Evolutionary conservation across 306 rosid genomes (phyloP).

Genomic region (Begonia peltatifolia): DNA sequence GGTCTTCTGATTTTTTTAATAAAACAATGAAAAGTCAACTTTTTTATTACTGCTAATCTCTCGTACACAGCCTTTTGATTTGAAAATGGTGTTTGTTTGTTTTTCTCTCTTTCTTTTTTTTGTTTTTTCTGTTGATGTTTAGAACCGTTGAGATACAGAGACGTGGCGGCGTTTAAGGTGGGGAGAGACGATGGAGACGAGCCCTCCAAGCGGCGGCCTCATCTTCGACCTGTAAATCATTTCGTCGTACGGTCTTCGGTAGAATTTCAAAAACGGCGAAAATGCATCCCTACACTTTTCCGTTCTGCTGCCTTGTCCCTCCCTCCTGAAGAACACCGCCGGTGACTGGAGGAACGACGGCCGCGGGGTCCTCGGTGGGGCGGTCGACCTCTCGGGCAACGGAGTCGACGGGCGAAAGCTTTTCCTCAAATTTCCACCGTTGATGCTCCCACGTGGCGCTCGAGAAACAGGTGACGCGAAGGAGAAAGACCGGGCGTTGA

Average conservation of each 20-base stretch:
- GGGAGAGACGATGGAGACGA: constrained; percentile 79
- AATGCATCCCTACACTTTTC: constrained; percentile 63
- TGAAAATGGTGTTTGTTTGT: not conserved
- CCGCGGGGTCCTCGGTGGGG: constrained; percentile 33
- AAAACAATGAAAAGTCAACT: constrained; percentile 12
- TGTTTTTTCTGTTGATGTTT: constrained; percentile 3
- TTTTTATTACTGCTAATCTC: constrained; percentile 19
- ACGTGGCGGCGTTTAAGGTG: constrained; percentile 73
- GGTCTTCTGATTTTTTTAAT: not conserved
- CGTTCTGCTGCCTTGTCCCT: constrained; percentile 33
- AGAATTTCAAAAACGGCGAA: constrained; percentile 53
- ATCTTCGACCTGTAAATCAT: constrained; percentile 90
- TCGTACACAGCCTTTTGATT: not conserved
- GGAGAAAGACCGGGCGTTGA: constrained; percentile 79
- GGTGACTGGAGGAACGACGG: constrained; percentile 86
- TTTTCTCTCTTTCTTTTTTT: too few species aligned
- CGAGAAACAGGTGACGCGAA: constrained; percentile 77
- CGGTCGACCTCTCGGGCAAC: constrained; percentile 44
- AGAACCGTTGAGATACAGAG: constrained; percentile 85
- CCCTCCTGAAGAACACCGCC: constrained; percentile 61
- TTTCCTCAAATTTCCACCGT: constrained; percentile 28
- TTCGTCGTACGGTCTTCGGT: constrained; percentile 80
- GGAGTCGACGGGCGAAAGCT: constrained; percentile 73
- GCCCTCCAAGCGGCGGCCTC: constrained; percentile 95
- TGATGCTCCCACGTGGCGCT: constrained; percentile 34